A percentile compares a stretch with the other conserved stretches of the same genome.
Conservation (phyloP, 1,284 basidiomycete genomes). For the Tilletia horrida region DNA sequence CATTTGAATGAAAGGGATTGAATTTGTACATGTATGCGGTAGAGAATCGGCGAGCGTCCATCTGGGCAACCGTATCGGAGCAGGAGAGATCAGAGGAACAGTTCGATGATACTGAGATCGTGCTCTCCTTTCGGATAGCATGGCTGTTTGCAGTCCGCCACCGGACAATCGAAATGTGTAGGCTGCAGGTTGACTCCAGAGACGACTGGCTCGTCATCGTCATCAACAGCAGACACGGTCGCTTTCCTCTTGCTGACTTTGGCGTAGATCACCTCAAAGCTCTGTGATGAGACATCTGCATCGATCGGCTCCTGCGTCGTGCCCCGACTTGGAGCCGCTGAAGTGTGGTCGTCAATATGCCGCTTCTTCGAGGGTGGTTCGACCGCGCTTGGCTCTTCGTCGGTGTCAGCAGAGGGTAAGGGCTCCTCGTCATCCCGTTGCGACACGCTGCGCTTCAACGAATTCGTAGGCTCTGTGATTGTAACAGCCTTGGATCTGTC, state of each 20-base stretch:
- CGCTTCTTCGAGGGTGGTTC: neutral
- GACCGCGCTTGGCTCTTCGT: neutral
- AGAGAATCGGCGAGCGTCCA: too few relatives aligned
- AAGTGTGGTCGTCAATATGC: neutral
- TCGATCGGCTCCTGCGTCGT: neutral
- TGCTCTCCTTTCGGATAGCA: conserved; percentile 33
- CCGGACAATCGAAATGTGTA: conserved; percentile 40
- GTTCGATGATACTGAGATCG: conserved; percentile 3
- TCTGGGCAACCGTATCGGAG: too few relatives aligned
- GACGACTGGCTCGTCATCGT: neutral
- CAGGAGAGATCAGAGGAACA: conserved; percentile 4
- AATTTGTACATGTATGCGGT: too few relatives aligned
- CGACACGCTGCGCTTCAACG: neutral
- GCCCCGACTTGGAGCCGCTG: neutral
- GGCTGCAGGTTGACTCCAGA: conserved; percentile 22
- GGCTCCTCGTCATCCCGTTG: conserved; percentile 3
- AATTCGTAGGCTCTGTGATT: neutral
- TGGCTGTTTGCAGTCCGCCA: conserved; percentile 40
- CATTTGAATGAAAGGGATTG: too few relatives aligned
- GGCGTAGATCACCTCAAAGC: conserved; percentile 3
- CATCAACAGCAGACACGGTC: conserved; percentile 23
- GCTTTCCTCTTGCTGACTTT: conserved; percentile 26
- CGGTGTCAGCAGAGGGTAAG: neutral
- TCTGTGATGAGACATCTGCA: conserved; percentile 1
- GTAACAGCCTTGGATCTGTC: neutral